Base-by-base conservation (phyloP, 2,329 filamentous ascomycete genomes). In the Paradendryphiella salina region DNA sequence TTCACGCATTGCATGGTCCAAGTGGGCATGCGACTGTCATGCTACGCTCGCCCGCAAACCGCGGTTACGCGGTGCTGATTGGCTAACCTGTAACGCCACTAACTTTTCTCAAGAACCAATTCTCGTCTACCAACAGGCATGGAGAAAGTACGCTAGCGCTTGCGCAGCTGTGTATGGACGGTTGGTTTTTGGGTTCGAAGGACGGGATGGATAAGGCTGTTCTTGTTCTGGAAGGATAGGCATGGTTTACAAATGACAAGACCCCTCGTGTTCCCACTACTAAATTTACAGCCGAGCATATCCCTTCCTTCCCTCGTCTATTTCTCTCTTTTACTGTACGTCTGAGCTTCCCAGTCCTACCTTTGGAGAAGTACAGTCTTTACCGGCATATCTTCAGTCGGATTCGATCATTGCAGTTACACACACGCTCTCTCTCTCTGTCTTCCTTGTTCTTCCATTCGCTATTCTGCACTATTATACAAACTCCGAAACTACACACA, bases 81-180 rank as follows among this genome's bases (percentile, higher is more conserved):
- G 41, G 47, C 28, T 5, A 2, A 2, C 1, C 8, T 6, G 15
- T 21, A 40, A 46, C 42, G 47, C 47, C 47, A 46, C 47, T 50
- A 50, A 50, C 47, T 50, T 50, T 46, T 35, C 13, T 35, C 11
- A n/a, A 14, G 28, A 38, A 36, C 47, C 47, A 50, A 46, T 50
- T 39, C 42, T 39, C 13, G 10, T 46, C 21, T 26, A 5, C 18
- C 28, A 21, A 40, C n/a, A n/a, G 20, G 17, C 21, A 35, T 29
- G 33, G 21, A 14, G 14, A 5, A 18, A 21, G 13, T 13, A 32
- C 47, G 47, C 47, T 50, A 50, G 11, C 13, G 11, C 26, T 6
- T 15, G 5, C n/a, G 26, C 35, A 23, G 18, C 3, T 34, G 14
- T 29, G 18, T 50, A 23, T 50, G 35, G 47, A 14, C 29, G 35